Evolutionary conservation across 2,329 filamentous ascomycete genomes (phyloP).

Genomic region (Thermomyces lanuginosus): DNA sequence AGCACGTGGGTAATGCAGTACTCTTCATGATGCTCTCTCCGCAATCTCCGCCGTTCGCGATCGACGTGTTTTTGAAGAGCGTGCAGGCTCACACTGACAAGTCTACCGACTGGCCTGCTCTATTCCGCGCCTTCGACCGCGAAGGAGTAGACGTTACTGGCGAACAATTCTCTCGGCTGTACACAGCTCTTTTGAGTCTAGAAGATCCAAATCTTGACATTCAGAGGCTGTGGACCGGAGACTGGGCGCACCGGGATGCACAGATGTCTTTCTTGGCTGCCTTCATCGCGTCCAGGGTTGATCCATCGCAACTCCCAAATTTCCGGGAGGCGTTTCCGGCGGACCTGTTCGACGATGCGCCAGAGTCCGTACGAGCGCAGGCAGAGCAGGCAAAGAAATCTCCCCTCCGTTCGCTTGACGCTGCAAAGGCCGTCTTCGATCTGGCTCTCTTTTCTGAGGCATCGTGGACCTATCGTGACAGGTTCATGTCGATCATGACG

Average conservation of each 20-base stretch:
- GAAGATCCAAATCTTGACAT: constrained; percentile 56
- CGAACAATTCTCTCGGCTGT: constrained; percentile 65
- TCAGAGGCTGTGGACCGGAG: constrained; percentile 74
- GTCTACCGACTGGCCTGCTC: constrained; percentile 48
- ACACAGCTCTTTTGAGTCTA: constrained; percentile 59
- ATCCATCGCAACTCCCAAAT: constrained; percentile 69
- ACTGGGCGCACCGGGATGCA: constrained; percentile 72
- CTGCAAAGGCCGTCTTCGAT: constrained; percentile 52
- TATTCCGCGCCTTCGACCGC: constrained; percentile 68
- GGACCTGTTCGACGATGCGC: constrained; percentile 45
- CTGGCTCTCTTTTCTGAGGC: constrained; percentile 44
- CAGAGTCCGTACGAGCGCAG: constrained; percentile 42
- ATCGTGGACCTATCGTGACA: constrained; percentile 39
- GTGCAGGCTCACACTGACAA: constrained; percentile 39
- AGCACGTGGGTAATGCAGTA: constrained; percentile 67
- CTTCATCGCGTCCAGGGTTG: constrained; percentile 62
- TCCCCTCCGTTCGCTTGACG: constrained; percentile 74
- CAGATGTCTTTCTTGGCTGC: constrained; percentile 89
- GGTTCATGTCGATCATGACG: constrained; percentile 42
- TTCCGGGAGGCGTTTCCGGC: constrained; percentile 60
- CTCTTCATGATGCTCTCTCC: constrained; percentile 51
- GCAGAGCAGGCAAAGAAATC: constrained; percentile 59
- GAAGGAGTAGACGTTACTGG: constrained; percentile 59
- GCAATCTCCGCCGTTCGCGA: constrained; percentile 47
- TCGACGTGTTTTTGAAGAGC: constrained; percentile 49